Evolutionary conservation across 1,284 basidiomycete species (phyloP).

Genomic region (Heterobasidion irregulare): DNA sequence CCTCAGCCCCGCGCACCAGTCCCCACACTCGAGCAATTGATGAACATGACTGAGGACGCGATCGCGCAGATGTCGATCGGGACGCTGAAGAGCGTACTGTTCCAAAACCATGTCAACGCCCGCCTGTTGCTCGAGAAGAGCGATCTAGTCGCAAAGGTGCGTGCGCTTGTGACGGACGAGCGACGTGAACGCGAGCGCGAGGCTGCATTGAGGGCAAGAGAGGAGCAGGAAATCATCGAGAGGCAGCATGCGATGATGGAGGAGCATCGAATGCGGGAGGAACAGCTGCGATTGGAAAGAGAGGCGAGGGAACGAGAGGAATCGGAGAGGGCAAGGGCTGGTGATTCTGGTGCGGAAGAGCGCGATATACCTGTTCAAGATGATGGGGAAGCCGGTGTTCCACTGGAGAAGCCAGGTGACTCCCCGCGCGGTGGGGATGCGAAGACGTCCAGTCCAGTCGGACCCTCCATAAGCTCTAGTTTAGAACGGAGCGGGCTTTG

Average conservation of each 20-base stretch:
- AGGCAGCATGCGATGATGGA: constrained; percentile 25
- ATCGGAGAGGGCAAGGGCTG: not conserved
- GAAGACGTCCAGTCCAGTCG: not conserved
- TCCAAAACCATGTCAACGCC: constrained; percentile 60
- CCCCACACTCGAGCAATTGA: constrained; percentile 55
- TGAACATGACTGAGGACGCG: constrained; percentile 38
- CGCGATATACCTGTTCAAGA: not conserved
- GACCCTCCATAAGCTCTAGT: constrained; percentile 23
- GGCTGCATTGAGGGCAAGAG: constrained; percentile 34
- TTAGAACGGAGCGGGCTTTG: constrained; percentile 71
- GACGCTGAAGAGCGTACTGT: constrained; percentile 56
- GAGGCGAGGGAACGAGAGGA: constrained; percentile 22
- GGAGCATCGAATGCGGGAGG: constrained; percentile 26
- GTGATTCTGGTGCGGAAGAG: not conserved
- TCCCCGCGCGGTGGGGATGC: not conserved
- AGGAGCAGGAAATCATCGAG: constrained; percentile 29
- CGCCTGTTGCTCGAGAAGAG: constrained; percentile 61
- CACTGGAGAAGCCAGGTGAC: too few relatives aligned
- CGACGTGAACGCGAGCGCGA: constrained; percentile 43
- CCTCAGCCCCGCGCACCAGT: constrained; percentile 20
- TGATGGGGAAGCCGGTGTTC: too few relatives aligned
- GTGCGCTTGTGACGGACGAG: constrained; percentile 60
- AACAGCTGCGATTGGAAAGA: constrained; percentile 20
- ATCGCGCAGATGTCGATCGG: constrained; percentile 2
- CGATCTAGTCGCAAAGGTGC: constrained; percentile 67